Percentiles rank a stretch among this genome's conserved stretches.
Conservation (phyloP, 2,329 filamentous ascomycete genomes). For the Fusarium palustre region DNA sequence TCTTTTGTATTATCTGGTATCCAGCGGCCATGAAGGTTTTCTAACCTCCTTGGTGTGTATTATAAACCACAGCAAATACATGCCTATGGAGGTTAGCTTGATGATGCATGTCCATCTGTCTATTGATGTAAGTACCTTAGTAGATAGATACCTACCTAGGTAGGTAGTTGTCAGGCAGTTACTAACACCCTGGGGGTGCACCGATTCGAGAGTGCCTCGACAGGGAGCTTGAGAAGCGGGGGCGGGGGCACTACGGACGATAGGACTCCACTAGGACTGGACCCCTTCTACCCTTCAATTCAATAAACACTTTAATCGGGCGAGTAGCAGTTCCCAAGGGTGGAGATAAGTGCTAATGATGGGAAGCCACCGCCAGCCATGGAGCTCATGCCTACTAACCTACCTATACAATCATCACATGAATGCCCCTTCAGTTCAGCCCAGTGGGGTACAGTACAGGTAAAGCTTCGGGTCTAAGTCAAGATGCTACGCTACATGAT, state of each 20-base stretch:
- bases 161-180: neutral
- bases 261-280: neutral
- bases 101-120: neutral
- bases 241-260: neutral
- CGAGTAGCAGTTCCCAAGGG: neutral
- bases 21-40: neutral
- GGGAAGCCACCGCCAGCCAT: neutral
- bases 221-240: neutral
- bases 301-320: constrained; percentile 3
- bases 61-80: neutral
- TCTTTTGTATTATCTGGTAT: neutral
- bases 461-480: neutral
- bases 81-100: neutral
- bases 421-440: constrained; percentile 2
- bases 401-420: neutral
- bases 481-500: neutral
- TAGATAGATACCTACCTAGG: too few species aligned
- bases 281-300: neutral
- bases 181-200: neutral
- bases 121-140: neutral
- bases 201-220: neutral
- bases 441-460: neutral
- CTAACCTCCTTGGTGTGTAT: too few species aligned
- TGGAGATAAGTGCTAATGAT: neutral
- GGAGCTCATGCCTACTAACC: neutral